Evolutionary conservation across 2,329 filamentous ascomycete genomes (phyloP).

Genomic region (Pyrenochaeta sp.): DNA sequence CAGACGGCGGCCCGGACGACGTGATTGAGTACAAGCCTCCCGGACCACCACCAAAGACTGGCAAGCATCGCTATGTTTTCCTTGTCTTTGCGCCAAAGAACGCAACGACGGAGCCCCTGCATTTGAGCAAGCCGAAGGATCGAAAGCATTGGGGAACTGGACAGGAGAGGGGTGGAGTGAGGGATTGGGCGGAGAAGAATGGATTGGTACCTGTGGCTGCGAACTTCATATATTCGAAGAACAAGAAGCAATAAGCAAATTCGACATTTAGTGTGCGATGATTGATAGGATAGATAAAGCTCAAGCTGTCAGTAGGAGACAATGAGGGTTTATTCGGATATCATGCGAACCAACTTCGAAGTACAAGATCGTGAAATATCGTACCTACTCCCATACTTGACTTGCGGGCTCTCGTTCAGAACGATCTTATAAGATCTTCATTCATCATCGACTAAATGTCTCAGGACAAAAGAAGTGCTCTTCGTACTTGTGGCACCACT

Average conservation of each 20-base stretch:
- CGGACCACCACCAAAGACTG: conserved; percentile 63
- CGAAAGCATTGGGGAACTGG: conserved; percentile 65
- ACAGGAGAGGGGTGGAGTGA: conserved; percentile 58
- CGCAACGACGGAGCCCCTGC: conserved; percentile 51
- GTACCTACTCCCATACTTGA: too few species aligned
- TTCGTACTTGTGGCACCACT: too few species aligned
- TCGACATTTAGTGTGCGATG: not conserved
- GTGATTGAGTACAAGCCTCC: conserved; percentile 63
- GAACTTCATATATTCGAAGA: conserved; percentile 58
- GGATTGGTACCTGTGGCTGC: conserved; percentile 56
- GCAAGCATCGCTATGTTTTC: conserved; percentile 67
- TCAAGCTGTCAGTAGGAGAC: too few species aligned
- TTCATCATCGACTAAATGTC: too few species aligned
- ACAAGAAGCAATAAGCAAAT: conserved; percentile 57
- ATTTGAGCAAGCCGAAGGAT: conserved; percentile 58
- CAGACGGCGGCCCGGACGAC: conserved; percentile 40
- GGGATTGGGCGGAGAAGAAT: conserved; percentile 60
- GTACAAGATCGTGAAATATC: too few species aligned
- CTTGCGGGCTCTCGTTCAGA: too few species aligned
- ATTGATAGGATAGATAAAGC: not conserved
- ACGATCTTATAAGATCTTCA: too few species aligned
- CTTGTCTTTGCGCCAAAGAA: conserved; percentile 59
- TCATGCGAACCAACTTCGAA: too few species aligned
- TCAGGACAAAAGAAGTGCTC: too few species aligned
- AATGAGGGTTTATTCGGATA: not conserved